Base-by-base conservation (phyloP, 768 basidiomycete species). In the Lactifluus pinguis region DNA sequence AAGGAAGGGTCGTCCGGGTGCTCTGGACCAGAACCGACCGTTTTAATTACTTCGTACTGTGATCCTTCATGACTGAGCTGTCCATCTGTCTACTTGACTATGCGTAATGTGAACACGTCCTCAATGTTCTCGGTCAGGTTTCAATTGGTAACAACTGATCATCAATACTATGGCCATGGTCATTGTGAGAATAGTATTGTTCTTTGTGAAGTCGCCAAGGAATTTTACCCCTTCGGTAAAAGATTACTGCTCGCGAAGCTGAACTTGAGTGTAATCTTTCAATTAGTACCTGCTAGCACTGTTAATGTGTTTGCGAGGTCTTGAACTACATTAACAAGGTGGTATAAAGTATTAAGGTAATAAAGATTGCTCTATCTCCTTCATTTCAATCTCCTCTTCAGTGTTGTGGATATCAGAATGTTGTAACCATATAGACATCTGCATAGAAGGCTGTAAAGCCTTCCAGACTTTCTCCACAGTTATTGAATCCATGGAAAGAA, bases 321-420 rank as follows among this genome's bases (percentile, higher is more conserved):
- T 17, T 17, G 34, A 19, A 45, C 11, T 34, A 47, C n/a, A 29
- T 25, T 32, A 50, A 32, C 29, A 49, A 32, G 42, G 10, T 45
- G 10, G 17, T 36, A 25, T 34, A 49, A 11, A 19, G 9, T 55
- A 44, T 47, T 61, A 52, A 34, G n/a, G 36, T 44, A 51, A 21
- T 38, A 57, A 53, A 25, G 50, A 39, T 7, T 61, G 49, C 19
- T 61, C 60, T 39, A 61, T 57, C 44, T 61, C 55, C 13, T 38
- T 61, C 45, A 52, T 57, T 25, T 52, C 60, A 17, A 41, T 47
- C 6, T 61, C 55, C 38, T 61, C 54, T 51, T 61, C 60, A 61
- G 36, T 25, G 3, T 34, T 52, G 32, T 61, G 15, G 14, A 47
- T 32, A 15, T 39, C 55, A 39, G 15, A 47, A 32, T 57, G 29